phyloP scores from a whole-genome alignment of 768 basidiomycete species.

The Pholiota microspora region DNA sequence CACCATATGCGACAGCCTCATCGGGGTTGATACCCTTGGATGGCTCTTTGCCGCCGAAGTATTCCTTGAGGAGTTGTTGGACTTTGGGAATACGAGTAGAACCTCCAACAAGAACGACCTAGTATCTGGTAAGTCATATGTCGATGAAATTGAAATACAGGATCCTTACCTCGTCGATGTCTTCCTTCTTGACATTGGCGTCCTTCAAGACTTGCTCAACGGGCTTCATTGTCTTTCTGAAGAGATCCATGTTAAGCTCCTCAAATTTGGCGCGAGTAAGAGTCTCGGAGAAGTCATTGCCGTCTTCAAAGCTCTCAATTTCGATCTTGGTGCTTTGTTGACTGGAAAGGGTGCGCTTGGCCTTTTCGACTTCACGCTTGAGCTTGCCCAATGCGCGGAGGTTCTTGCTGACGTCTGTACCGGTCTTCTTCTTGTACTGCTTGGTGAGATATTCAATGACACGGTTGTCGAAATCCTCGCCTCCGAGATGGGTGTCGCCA shows the following conservation, averaged over 20 bases:
- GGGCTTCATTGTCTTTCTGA: conserved; percentile 99
- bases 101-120: conserved; percentile 92
- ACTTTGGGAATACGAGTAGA: conserved; percentile 99
- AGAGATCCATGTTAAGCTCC: conserved; percentile 97
- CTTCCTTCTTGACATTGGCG: conserved; percentile 97
- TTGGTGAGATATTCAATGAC: conserved; percentile 90
- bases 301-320: conserved; percentile 94
- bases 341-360: conserved; percentile 88
- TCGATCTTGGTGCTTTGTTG: conserved; percentile 92
- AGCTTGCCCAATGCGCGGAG: conserved; percentile 86
- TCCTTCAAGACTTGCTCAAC: conserved; percentile 99
- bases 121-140: not conserved
- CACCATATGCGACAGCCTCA: conserved; percentile 98
- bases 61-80: conserved; percentile 97
- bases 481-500: conserved; percentile 93
- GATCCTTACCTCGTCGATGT: conserved; percentile 79
- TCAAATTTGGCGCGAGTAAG: conserved; percentile 99
- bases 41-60: conserved; percentile 94
- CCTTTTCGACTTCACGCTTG: conserved; percentile 91
- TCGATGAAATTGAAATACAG: not conserved
- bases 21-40: conserved; percentile 99
- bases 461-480: conserved; percentile 95
- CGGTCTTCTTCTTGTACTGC: conserved; percentile 89
- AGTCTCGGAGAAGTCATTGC: conserved; percentile 96
- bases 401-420: conserved; percentile 78